Evolutionary conservation across 495 filamentous ascomycete genomes (phyloP), one percentile per base, ranked within the genome.

Genomic region (Aspergillus kassunensis): DNA sequence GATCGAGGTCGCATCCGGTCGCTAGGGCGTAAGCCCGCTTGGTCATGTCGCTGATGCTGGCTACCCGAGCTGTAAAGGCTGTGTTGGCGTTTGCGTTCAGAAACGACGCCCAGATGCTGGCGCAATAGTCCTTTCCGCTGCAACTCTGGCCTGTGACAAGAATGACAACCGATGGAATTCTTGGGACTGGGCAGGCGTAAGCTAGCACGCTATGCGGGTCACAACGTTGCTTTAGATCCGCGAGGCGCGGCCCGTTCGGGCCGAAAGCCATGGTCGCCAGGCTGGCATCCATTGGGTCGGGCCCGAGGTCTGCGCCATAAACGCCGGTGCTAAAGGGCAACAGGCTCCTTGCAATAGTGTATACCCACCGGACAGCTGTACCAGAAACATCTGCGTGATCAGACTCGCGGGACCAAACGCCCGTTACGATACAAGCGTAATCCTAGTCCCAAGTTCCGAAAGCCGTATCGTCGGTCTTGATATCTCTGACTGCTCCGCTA

Each of bases 371-470:
- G 27, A 79, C 61, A 41, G 67, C 67, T 44, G 65, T 60, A 60
- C 31, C 70, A 58, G 76, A 67, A 13, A 57, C 44, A 55, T 72
- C 65, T n/a, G 71, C 74, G 47, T 65, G 70, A 66, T 83, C 79
- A 68, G 81, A 65, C 13, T 80, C 68, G 45, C 80, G 75, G 19
- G 65, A 62, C 82, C 82, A 86, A 58, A 84, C 75, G 34, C 80
- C 80, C n/a, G 82, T 84, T 47, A 86, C 52, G 19, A 84, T 78
- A 50, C 81, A 84, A 49, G 83, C 81, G 71, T 77, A 85, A 43
- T 78, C 72, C 81, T 81, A 86, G 63, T 80, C 72, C 69, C 81
- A 75, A 68, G 75, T 83, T 45, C 83, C 81, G 50, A 85, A 86
- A 54, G 82, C 81, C 61, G 75, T 78, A 51, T 69, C 69, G 61